Conservation (phyloP, 1,284 basidiomycete species). For the Ganoderma resinaceum region DNA sequence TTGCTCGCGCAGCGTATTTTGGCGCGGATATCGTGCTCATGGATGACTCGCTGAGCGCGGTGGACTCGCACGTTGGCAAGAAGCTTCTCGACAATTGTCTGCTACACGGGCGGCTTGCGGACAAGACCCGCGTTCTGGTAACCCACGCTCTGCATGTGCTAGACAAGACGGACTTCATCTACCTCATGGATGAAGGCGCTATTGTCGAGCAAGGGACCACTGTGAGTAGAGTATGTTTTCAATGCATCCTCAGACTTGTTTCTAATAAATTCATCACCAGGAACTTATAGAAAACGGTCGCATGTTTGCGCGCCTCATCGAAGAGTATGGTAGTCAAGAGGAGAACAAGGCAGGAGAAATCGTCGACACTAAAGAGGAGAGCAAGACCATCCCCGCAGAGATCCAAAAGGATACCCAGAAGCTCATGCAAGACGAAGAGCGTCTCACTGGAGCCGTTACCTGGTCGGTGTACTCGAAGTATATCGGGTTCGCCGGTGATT, state of each 20-base stretch:
- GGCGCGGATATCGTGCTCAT: constrained; percentile 76
- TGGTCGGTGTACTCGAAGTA: constrained; percentile 46
- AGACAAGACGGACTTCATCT: constrained; percentile 71
- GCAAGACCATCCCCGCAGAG: constrained; percentile 19
- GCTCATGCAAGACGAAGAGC: constrained; percentile 48
- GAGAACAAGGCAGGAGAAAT: constrained; percentile 38
- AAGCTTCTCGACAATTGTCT: constrained; percentile 68
- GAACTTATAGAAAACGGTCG: constrained; percentile 59
- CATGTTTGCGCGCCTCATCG: constrained; percentile 65
- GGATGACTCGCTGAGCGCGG: constrained; percentile 76
- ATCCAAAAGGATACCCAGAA: constrained; percentile 10
- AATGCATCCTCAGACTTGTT: no score
- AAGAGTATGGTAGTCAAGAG: constrained; percentile 60
- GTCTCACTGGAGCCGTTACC: constrained; percentile 42
- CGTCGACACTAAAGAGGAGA: constrained; percentile 30
- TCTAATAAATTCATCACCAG: constrained; percentile 35
- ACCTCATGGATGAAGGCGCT: constrained; percentile 75
- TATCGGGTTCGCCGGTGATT: constrained; percentile 54
- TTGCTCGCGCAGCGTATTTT: constrained; percentile 85
- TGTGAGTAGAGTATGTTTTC: constrained; percentile 41
- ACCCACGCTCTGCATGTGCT: constrained; percentile 81
- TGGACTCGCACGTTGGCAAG: constrained; percentile 76
- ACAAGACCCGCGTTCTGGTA: constrained; percentile 77
- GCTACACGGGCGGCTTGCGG: constrained; percentile 60
- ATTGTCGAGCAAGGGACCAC: constrained; percentile 70